phyloP scores from a whole-genome alignment of 1,284 basidiomycete genomes.

The Thelephora terrestris region DNA sequence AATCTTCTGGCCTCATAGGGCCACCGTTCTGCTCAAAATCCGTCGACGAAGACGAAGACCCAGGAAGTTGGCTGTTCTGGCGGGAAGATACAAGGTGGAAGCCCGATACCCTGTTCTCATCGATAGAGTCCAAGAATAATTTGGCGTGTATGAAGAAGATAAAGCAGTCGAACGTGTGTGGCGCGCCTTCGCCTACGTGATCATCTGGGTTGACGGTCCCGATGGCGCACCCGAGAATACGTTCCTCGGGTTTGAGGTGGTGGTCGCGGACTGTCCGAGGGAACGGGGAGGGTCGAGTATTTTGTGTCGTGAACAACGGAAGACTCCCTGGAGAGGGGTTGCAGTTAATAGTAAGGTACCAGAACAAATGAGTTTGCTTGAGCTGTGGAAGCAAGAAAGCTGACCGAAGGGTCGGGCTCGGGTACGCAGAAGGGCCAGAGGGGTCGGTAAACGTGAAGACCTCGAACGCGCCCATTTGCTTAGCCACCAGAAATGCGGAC shows the following conservation, averaged over 20 bases:
- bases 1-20: no score
- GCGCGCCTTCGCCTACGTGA: constrained; percentile 1
- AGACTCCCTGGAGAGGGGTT: constrained; percentile 1
- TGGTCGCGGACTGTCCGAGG: background rate
- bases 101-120: constrained; percentile 3
- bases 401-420: constrained; percentile 23
- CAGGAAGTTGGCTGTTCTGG: background rate
- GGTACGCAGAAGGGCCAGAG: constrained; percentile 7
- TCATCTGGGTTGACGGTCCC: constrained; percentile 25
- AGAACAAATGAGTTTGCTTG: constrained; percentile 32
- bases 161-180: constrained; percentile 25
- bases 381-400: constrained; percentile 33
- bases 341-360: constrained; percentile 20
- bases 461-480: constrained; percentile 33
- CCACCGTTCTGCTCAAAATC: no score
- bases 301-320: background rate
- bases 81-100: constrained; percentile 2
- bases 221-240: constrained; percentile 37
- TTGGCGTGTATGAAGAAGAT: constrained; percentile 39
- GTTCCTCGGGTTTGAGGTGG: constrained; percentile 24
- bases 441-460: constrained; percentile 36
- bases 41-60: background rate
- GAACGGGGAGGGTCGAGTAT: background rate
- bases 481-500: constrained; percentile 33
- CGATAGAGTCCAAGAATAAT: constrained; percentile 26